These are phyloP conservation scores for Phytophthora cajani DNA, from an alignment of 352 stramenopile genomes.

Conservation along the genomic window DNA sequence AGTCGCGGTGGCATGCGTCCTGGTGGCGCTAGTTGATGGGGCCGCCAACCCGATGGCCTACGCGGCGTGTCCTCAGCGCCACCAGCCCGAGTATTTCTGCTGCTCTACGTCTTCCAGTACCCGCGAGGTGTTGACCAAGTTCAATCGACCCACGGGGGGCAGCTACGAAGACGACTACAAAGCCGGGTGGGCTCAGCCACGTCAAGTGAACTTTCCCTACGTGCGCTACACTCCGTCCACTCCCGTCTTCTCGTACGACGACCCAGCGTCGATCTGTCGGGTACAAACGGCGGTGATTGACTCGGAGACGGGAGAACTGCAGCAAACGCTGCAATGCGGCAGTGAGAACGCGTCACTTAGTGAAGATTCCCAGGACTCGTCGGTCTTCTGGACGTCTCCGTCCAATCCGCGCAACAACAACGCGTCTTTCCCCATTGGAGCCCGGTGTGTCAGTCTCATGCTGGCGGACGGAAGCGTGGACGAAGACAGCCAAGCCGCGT, in stretches of 20 bases:
- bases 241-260: conserved; percentile 40
- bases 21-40: conserved; percentile 1
- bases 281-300: conserved; percentile 29
- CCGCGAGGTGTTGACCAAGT: conserved; percentile 45
- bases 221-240: conserved; percentile 38
- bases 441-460: conserved; percentile 42
- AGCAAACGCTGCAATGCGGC: conserved; percentile 41
- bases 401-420: conserved; percentile 59
- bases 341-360: conserved; percentile 36
- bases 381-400: conserved; percentile 52
- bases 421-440: conserved; percentile 52
- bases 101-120: conserved; percentile 33
- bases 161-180: conserved; percentile 38
- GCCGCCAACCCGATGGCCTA: conserved; percentile 28
- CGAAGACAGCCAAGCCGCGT: conserved; percentile 16
- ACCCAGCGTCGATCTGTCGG: conserved; percentile 33
- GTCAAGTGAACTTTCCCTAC: conserved; percentile 46
- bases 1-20: neutral
- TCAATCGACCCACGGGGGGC: conserved; percentile 31
- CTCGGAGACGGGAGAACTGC: conserved; percentile 19
- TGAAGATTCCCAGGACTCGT: conserved; percentile 35
- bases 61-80: conserved; percentile 38
- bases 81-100: conserved; percentile 46
- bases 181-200: conserved; percentile 29
- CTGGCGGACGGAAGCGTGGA: conserved; percentile 23